Evolutionary conservation across 2,329 filamentous ascomycete genomes (phyloP), one percentile per base, ranked within the genome.

Genomic region (Hirsutella thompsonii): DNA sequence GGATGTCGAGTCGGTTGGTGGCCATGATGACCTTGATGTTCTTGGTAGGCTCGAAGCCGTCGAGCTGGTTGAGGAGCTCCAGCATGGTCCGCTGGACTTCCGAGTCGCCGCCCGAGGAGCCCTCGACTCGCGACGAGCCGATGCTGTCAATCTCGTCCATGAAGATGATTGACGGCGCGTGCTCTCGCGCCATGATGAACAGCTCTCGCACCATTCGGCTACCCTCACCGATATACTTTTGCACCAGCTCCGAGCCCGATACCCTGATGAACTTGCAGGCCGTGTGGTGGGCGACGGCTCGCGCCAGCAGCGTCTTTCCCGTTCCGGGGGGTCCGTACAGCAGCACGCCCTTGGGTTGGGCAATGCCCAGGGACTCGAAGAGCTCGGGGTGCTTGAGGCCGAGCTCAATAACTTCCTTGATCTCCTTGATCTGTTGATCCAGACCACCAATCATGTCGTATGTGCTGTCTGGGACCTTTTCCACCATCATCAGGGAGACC

Each of bases 21-120:
- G 92, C 92, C 90, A 98, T 98, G 68, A 98, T 94, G 62, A 98
- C 87, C 67, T 98, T 98, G 79, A 98, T 98, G 67, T 96, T 96
- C 72, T 98, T 98, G 37, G 90, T 96, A 5, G 92, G 92, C 66
- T 96, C 92, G 64, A 98, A 98, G 39, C 92, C 92, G 59, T 98
- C 92, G 45, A 98, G 77, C 70, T 98, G 92, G 69, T 98, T 98
- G 49, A 98, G 79, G 45, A 98, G 72, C 64, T 98, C 92, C 66
- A 98, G 68, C 92, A 98, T 98, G 37, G 92, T 98, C 55, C 92
- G 82, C 68, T 98, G 92, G 40, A 98, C 92, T 65, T 98, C 92
- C 1, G 89, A 95, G 59, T 98, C 92, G 56, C 92, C 92, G 40
- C 89, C 89, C 18, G 86, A 93, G 44, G 85, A 93, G 20, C 90